These are phyloP conservation scores for Umbelopsis ramanniana DNA, from an alignment of 192 early-diverging fungal species.

Conservation along the genomic window DNA sequence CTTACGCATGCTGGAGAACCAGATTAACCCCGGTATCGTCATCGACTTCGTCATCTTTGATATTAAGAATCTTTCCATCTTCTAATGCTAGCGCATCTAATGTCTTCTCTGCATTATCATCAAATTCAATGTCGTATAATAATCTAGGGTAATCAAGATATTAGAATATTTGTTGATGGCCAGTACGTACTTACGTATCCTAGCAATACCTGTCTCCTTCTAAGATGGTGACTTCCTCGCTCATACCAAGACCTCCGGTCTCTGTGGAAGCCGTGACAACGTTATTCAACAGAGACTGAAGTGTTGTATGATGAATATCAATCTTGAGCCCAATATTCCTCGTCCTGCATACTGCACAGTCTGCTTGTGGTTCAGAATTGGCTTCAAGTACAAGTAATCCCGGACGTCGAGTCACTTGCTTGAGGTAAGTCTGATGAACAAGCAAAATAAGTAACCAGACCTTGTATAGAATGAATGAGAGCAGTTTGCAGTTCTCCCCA, in stretches of 20 bases:
- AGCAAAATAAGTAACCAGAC: background rate
- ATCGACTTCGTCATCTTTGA: constrained; percentile 61
- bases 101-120: constrained; percentile 70
- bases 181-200: background rate
- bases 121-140: constrained; percentile 89
- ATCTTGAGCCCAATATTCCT: constrained; percentile 64
- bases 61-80: constrained; percentile 60
- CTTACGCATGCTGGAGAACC: constrained; percentile 11
- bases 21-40: constrained; percentile 29
- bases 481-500: background rate
- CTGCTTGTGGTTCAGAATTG: constrained; percentile 67
- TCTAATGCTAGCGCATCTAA: constrained; percentile 65
- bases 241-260: constrained; percentile 57
- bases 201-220: constrained; percentile 63
- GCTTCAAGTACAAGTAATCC: constrained; percentile 68
- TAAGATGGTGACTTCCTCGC: constrained; percentile 74
- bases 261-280: constrained; percentile 42
- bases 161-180: background rate
- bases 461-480: background rate
- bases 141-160: constrained; percentile 47
- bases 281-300: constrained; percentile 67
- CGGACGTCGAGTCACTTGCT: constrained; percentile 61
- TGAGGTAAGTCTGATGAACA: constrained; percentile 56
- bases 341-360: constrained; percentile 78
- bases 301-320: constrained; percentile 62